Percentiles rank a stretch among this genome's conserved stretches.
Evolutionary conservation across 2,329 filamentous ascomycete species (phyloP).

Genomic region (Seiridium cupressi): DNA sequence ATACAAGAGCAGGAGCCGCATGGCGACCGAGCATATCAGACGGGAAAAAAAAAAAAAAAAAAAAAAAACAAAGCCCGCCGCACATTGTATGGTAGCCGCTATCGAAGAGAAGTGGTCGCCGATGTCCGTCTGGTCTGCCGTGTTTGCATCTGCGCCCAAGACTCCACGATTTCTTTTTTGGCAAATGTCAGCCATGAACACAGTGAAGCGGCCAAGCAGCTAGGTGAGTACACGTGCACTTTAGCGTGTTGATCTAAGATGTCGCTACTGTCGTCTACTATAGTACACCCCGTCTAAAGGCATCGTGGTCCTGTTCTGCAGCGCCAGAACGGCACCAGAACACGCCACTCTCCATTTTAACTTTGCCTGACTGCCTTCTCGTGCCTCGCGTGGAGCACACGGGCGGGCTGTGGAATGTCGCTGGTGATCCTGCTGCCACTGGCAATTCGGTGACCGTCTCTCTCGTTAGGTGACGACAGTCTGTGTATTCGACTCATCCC

Average conservation of each 20-base stretch:
- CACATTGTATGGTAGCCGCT: too few species aligned
- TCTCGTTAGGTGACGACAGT: too few species aligned
- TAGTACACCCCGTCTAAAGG: neutral
- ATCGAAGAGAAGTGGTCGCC: neutral
- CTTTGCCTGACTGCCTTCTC: neutral
- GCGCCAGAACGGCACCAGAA: slow-evolving; percentile 8
- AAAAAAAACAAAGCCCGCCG: neutral
- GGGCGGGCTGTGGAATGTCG: neutral
- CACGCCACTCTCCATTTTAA: neutral
- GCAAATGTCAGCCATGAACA: slow-evolving; percentile 3
- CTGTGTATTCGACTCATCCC: too few species aligned
- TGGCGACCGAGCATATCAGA: neutral
- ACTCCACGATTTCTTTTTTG: neutral
- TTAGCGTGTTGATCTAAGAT: slow-evolving; percentile 1
- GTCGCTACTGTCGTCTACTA: slow-evolving; percentile 8
- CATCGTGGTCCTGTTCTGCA: neutral
- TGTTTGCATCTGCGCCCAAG: neutral
- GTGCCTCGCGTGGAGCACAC: neutral
- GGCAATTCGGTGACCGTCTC: neutral
- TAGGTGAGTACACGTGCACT: slow-evolving; percentile 15
- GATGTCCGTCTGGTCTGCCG: neutral
- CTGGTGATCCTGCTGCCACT: neutral
- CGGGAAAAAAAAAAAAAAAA: too few species aligned
- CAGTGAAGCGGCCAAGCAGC: slow-evolving; percentile 10
- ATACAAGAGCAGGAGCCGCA: neutral